phyloP scores from a whole-genome alignment of 73 alveolate genomes.

The Effrenium voratum region DNA sequence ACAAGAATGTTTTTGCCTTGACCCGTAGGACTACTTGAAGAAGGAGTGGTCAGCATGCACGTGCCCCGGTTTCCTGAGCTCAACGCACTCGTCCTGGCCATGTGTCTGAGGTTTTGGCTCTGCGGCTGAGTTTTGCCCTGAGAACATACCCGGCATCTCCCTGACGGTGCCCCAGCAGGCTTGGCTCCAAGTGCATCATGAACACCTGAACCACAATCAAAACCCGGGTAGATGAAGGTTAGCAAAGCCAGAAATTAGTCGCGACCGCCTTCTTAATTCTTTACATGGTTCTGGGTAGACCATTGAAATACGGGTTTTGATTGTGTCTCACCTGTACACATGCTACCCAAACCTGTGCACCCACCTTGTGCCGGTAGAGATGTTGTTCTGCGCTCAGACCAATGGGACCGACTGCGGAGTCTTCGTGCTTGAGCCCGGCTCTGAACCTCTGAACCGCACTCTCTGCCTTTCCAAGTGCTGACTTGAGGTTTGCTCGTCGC shows the following conservation, averaged over 20 bases:
- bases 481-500: constrained; percentile 67
- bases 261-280: no score
- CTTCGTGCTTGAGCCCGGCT: constrained; percentile 45
- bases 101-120: constrained; percentile 17
- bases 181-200: not conserved
- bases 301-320: no score
- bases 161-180: constrained; percentile 76
- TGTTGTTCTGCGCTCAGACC: not conserved
- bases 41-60: constrained; percentile 47
- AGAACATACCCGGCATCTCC: constrained; percentile 26
- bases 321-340: no score
- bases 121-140: constrained; percentile 7
- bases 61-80: not conserved
- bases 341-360: no score
- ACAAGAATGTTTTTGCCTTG: not conserved
- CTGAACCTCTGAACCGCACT: not conserved
- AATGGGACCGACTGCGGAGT: constrained; percentile 74
- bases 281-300: no score
- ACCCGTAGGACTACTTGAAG: constrained; percentile 67
- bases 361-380: no score
- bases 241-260: no score
- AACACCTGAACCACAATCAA: no score
- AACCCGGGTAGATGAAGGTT: no score
- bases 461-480: not conserved
- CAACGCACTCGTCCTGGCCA: not conserved